phyloP scores from a whole-genome alignment of 305 asterid species.

The Fraxinus greggii region DNA sequence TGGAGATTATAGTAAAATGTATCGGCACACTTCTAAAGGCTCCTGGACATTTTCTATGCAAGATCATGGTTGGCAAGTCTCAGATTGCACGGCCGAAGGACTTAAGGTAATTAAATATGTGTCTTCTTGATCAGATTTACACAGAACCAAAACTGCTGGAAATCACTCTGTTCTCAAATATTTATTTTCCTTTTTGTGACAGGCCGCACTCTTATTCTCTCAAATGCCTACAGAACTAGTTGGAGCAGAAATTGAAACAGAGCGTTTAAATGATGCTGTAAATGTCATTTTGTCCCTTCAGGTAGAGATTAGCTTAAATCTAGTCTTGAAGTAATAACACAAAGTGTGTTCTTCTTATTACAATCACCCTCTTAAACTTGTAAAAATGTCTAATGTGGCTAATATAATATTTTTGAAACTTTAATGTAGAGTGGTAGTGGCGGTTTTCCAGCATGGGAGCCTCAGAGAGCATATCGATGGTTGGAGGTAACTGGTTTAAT shows the following conservation, averaged over 20 bases:
- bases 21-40: conserved; percentile 57
- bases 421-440: conserved; percentile 42
- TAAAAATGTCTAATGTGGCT: background rate
- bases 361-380: background rate
- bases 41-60: conserved; percentile 51
- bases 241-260: conserved; percentile 36
- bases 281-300: conserved; percentile 48
- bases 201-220: conserved; percentile 46
- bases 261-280: conserved; percentile 44
- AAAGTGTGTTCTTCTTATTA: background rate
- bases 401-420: background rate
- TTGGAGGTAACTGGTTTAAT: conserved; percentile 39
- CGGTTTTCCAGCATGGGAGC: conserved; percentile 68
- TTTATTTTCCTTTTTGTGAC: background rate
- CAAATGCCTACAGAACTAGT: conserved; percentile 42
- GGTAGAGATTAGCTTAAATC: conserved; percentile 21
- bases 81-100: conserved; percentile 68
- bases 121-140: background rate
- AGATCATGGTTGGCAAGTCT: conserved; percentile 67
- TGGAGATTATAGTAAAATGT: conserved; percentile 43
- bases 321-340: background rate
- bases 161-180: background rate
- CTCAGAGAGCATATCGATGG: conserved; percentile 43
- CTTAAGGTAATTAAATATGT: conserved; percentile 33
- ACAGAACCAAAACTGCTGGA: background rate